These are phyloP conservation scores for Linnemannia zychae DNA, from an alignment of 192 early-diverging fungal genomes.

Conservation along the genomic window DNA sequence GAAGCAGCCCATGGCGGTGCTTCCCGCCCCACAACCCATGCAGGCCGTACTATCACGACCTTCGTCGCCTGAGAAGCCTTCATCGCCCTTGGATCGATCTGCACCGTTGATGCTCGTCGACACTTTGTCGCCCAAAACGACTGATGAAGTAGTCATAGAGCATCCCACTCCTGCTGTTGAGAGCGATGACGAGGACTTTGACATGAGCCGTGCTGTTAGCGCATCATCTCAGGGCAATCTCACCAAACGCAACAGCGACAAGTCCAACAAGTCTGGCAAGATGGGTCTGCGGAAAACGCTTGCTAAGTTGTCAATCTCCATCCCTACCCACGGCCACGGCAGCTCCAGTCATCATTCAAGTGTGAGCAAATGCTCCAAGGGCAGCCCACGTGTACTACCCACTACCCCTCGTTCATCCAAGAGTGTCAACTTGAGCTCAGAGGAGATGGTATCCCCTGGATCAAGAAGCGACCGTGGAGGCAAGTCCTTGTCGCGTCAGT, in stretches of 20 bases:
- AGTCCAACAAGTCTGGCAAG: conserved; percentile 20
- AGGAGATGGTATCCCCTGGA: conserved; percentile 17
- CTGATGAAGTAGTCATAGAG: not conserved
- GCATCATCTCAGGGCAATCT: not conserved
- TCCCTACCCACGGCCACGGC: conserved; percentile 31
- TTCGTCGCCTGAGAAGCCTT: not conserved
- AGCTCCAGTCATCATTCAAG: not conserved
- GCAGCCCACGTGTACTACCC: conserved; percentile 17
- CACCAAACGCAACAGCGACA: conserved; percentile 24
- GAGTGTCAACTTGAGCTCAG: conserved; percentile 29
- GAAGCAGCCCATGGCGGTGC: not conserved
- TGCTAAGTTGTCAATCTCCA: conserved; percentile 48
- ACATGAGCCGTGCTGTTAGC: conserved; percentile 29
- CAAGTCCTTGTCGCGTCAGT: conserved; percentile 23
- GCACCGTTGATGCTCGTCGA: conserved; percentile 19
- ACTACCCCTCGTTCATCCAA: conserved; percentile 28
- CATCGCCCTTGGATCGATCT: conserved; percentile 21
- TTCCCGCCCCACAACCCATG: not conserved
- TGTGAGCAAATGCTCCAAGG: not conserved
- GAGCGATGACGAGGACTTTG: conserved; percentile 26
- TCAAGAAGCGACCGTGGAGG: conserved; percentile 15
- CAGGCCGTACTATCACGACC: not conserved
- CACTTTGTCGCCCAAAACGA: not conserved
- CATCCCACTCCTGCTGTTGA: no score
- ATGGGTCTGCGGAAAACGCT: conserved; percentile 40